These are phyloP conservation scores for Ogataea paraovalis DNA, from an alignment of 805 yeast genomes.

Conservation along the genomic window DNA sequence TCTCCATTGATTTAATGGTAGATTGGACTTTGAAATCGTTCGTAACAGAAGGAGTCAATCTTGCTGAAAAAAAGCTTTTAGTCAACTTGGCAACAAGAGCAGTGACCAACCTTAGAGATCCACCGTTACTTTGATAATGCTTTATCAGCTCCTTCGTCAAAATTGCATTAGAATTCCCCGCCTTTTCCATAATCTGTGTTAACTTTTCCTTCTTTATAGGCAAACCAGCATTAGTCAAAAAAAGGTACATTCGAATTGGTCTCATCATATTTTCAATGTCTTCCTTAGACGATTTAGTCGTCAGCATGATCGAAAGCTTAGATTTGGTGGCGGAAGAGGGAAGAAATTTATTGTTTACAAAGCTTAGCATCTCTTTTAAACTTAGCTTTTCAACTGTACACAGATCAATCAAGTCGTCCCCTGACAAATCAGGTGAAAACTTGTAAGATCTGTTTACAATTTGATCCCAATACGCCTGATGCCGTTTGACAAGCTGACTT, in stretches of 20 bases:
- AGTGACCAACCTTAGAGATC: slow-evolving; percentile 20
- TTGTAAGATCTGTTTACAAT: slow-evolving; percentile 41
- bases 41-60: not conserved
- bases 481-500: slow-evolving; percentile 33
- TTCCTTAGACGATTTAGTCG: slow-evolving; percentile 33
- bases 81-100: slow-evolving; percentile 21
- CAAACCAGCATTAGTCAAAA: slow-evolving; percentile 45
- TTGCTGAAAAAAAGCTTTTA: slow-evolving; percentile 10
- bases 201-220: slow-evolving; percentile 40
- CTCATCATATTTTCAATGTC: slow-evolving; percentile 35
- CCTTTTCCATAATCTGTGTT: slow-evolving; percentile 33
- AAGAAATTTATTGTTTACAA: slow-evolving; percentile 34
- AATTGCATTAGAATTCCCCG: slow-evolving; percentile 35
- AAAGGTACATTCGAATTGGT: slow-evolving; percentile 39
- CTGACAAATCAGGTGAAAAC: slow-evolving; percentile 32
- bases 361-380: slow-evolving; percentile 31
- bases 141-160: slow-evolving; percentile 40
- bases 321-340: slow-evolving; percentile 35
- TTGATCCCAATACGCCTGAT: slow-evolving; percentile 47
- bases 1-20: slow-evolving; percentile 3
- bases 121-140: slow-evolving; percentile 40
- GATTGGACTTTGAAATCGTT: not conserved
- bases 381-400: slow-evolving; percentile 30
- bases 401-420: slow-evolving; percentile 33
- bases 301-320: slow-evolving; percentile 40